Conservation (phyloP, 805 yeast species). For the Lipomyces starkeyi region DNA sequence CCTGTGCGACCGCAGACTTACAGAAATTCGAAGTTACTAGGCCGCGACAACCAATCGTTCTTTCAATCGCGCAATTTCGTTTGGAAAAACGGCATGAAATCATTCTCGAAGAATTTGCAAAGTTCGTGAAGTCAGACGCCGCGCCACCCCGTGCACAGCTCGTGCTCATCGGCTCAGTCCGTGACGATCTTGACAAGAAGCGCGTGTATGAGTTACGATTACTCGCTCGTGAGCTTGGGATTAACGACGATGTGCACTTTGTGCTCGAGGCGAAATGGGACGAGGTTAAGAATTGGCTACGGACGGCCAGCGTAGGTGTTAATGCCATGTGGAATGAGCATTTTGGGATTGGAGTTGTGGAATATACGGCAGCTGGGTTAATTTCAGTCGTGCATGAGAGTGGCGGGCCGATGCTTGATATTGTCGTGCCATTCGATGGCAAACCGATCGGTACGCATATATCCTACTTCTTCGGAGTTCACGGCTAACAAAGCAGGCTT, state of each 20-base stretch:
- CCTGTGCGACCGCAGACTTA: conserved; percentile 71
- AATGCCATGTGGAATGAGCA: conserved; percentile 99
- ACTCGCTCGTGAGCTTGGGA: conserved; percentile 52
- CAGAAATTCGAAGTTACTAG: conserved; percentile 30
- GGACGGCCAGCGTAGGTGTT: conserved; percentile 71
- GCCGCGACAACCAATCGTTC: conserved; percentile 45
- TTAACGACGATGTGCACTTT: conserved; percentile 58
- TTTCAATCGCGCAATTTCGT: conserved; percentile 88
- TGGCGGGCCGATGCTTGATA: conserved; percentile 93
- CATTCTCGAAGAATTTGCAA: conserved; percentile 66
- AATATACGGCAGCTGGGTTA: conserved; percentile 82
- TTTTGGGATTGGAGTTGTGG: conserved; percentile 97
- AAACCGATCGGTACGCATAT: conserved; percentile 55
- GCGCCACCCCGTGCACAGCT: conserved; percentile 49
- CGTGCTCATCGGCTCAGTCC: conserved; percentile 81
- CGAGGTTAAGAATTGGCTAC: conserved; percentile 60
- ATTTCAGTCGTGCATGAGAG: conserved; percentile 92
- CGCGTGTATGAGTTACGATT: conserved; percentile 59
- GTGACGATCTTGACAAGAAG: conserved; percentile 68
- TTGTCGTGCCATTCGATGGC: conserved; percentile 60
- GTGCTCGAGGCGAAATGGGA: conserved; percentile 76
- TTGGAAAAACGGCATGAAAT: conserved; percentile 91
- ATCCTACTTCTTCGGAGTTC: background rate
- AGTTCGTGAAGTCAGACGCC: conserved; percentile 47
- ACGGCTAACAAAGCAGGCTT: conserved; percentile 51